Evolutionary conservation across 2,329 filamentous ascomycete genomes (phyloP).

Genomic region (Sclerotinia minor): DNA sequence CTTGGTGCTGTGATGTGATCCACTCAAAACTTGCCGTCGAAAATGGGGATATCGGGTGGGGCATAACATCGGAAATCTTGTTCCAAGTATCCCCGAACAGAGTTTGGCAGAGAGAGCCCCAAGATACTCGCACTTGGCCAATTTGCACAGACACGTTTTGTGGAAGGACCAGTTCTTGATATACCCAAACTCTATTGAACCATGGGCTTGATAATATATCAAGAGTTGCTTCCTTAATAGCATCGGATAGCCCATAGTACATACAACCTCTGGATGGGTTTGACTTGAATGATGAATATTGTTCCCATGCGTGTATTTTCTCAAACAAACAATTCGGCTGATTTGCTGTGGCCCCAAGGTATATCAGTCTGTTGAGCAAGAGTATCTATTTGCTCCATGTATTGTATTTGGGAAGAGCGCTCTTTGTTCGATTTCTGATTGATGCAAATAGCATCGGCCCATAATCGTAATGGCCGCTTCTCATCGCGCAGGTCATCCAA

Average conservation of each 20-base stretch:
- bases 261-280: accelerated
- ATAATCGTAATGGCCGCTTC: background rate
- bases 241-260: too few relatives aligned
- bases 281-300: too few relatives aligned
- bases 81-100: background rate
- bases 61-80: background rate
- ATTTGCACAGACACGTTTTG: background rate
- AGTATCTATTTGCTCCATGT: slow-evolving; percentile 3
- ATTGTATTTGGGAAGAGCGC: background rate
- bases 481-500: background rate
- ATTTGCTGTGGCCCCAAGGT: background rate
- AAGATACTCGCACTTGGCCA: background rate
- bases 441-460: slow-evolving; percentile 8
- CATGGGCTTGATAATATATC: slow-evolving; percentile 4
- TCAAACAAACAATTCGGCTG: background rate
- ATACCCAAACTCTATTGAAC: slow-evolving; percentile 8
- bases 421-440: background rate
- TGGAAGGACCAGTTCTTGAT: slow-evolving; percentile 3
- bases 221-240: background rate
- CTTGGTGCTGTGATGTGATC: background rate
- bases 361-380: background rate
- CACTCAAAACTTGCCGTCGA: too few relatives aligned
- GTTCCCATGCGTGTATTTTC: background rate
- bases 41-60: too few relatives aligned
- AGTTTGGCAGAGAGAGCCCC: background rate